These are phyloP conservation scores for Ceratonia siliqua DNA, from an alignment of 306 rosid species.

Conservation along the genomic window DNA sequence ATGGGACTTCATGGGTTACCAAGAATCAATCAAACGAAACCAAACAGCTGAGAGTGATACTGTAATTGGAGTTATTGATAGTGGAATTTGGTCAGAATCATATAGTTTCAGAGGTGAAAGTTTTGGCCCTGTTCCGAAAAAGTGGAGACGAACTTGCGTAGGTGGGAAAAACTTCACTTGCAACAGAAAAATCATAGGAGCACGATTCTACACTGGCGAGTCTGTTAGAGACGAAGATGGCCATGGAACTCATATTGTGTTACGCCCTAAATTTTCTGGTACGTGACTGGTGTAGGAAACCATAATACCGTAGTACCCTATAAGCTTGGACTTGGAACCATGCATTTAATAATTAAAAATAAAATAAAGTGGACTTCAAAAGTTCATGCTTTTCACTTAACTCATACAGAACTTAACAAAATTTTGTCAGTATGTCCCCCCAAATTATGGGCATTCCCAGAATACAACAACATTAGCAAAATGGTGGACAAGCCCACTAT, in stretches of 20 bases:
- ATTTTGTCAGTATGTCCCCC: no score
- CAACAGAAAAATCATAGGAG: neutral
- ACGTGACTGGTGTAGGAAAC: no score
- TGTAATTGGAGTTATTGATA: constrained; percentile 43
- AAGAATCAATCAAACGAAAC: neutral
- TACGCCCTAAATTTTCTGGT: no score
- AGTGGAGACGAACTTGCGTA: constrained; percentile 34
- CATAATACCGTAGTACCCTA: no score
- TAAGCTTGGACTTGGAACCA: no score
- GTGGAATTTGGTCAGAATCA: constrained; percentile 51
- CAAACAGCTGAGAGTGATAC: constrained; percentile 17
- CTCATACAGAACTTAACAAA: no score
- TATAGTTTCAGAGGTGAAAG: constrained; percentile 41
- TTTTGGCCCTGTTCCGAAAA: constrained; percentile 36
- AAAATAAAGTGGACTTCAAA: no score
- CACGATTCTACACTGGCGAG: neutral
- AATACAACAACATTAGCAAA: no score
- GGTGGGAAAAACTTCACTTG: neutral
- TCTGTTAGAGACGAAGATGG: neutral
- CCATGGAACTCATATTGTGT: neutral
- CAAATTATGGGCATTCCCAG: no score
- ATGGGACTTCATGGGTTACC: constrained; percentile 50
- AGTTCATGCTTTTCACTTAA: no score
- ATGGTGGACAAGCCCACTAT: no score
- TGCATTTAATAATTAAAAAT: no score